These are phyloP conservation scores for Leccinum olivaceopallidum DNA, from an alignment of 768 basidiomycete species.

Conservation along the genomic window DNA sequence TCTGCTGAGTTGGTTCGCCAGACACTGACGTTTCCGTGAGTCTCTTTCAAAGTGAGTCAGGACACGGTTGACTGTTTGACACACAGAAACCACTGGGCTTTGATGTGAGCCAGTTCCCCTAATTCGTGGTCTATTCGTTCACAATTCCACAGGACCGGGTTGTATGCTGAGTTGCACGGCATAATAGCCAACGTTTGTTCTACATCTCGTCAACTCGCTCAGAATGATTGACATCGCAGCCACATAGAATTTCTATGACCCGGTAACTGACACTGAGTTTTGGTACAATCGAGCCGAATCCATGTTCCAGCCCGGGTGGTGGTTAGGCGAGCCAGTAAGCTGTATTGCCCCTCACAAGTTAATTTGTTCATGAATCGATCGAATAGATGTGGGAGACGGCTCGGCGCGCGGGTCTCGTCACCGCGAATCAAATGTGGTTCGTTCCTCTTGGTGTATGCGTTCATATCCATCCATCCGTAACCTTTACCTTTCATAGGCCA, in stretches of 20 bases:
- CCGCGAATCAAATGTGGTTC: constrained; percentile 93
- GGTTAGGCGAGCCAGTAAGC: constrained; percentile 85
- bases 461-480: background rate
- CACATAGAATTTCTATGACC: constrained; percentile 85
- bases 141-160: constrained; percentile 69
- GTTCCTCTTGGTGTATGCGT: constrained; percentile 23
- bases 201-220: background rate
- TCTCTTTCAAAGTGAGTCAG: constrained; percentile 13
- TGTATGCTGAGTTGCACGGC: constrained; percentile 88
- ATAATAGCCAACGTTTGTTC: constrained; percentile 80
- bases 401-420: constrained; percentile 64
- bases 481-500: constrained; percentile 50
- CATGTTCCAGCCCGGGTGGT: constrained; percentile 74
- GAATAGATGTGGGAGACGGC: constrained; percentile 90
- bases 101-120: constrained; percentile 55
- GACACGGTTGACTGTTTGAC: constrained; percentile 3
- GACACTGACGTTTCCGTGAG: constrained; percentile 91
- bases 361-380: background rate
- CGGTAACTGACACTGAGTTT: constrained; percentile 59
- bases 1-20: constrained; percentile 30
- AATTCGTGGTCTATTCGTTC: background rate
- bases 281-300: constrained; percentile 65
- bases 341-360: constrained; percentile 5
- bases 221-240: background rate
- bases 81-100: constrained; percentile 82